Evolutionary conservation across 257 asterid species (phyloP), one percentile per base, ranked within the genome.

Genomic region (Eustoma russellianum): DNA sequence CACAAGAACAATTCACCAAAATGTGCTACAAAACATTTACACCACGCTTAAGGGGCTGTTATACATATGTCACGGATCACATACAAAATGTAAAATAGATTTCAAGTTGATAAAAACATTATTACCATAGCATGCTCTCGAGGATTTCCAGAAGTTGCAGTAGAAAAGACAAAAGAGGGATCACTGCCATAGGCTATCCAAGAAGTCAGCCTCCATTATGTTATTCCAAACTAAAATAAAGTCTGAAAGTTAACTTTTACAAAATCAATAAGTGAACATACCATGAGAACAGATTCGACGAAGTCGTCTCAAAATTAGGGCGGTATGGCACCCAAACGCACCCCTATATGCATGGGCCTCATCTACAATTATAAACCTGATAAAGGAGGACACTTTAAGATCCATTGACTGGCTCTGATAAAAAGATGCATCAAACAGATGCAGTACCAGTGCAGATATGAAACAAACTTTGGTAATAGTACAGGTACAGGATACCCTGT

Each of bases 71-170:
- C 17, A 43, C 7, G 13, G 33, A n/a, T 11, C 35, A 3, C 30
- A 34, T 0, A 38, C 40, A 15, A 48, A 13, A 15, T 41, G 58
- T 45, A 40, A n/a, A 59, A 17, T 53, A 52, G 41, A 57, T 60
- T 60, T 49, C 34, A 34, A 43, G 56, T 13, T 17, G n/a, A 61
- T 48, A 41, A 12, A 12, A 34, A 13, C 5, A 62, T 62, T 35
- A 61, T 65, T 78, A 91, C 98, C 98, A 84, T 82, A 61, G 89
- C 82, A 53, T 91, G 98, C 71, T 82, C 95, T 72, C 61, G 60
- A 48, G 98, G 98, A 72, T 91, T 91, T 40, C 88, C 95, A 70
- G 97, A 91, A 49, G 98, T 91, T 13, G 98, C 98, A 62, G 95
- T 84, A 69, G 87, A 84, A 76, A 87, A 84, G 64, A 91, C 61